Conservation (phyloP, 176 grass and related monocot species). For the Phoenix roebelenii region DNA sequence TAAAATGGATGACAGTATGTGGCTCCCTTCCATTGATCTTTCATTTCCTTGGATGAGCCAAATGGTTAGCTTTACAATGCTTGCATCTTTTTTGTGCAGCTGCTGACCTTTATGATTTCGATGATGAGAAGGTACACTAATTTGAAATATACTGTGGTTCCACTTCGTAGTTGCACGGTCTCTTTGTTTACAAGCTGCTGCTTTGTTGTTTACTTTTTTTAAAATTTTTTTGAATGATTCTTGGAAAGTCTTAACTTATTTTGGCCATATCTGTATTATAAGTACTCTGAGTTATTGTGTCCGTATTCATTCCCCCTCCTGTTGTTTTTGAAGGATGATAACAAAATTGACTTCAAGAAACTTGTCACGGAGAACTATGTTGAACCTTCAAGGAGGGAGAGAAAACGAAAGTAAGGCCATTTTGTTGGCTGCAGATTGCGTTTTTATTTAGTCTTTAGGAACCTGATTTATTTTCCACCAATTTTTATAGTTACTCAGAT, state of each 20-base stretch:
- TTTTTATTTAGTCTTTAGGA: neutral
- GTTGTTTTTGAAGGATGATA: slow-evolving; percentile 65
- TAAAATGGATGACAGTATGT: slow-evolving; percentile 98
- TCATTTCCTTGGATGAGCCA: neutral
- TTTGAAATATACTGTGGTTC: too few species aligned
- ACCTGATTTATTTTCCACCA: slow-evolving; percentile 6
- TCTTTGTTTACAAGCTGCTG: too few species aligned
- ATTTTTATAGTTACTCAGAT: slow-evolving; percentile 67
- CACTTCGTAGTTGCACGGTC: too few species aligned
- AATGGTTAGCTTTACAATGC: neutral
- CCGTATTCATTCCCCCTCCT: too few species aligned
- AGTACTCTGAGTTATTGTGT: too few species aligned
- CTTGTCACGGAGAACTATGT: slow-evolving; percentile 86
- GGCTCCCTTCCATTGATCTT: neutral
- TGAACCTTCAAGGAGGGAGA: slow-evolving; percentile 88
- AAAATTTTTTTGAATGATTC: neutral
- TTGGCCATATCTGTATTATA: too few species aligned
- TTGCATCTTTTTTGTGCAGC: slow-evolving; percentile 35
- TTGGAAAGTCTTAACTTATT: too few species aligned
- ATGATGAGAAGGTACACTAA: slow-evolving; percentile 85
- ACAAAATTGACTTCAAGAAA: slow-evolving; percentile 86
- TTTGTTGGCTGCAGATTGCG: neutral
- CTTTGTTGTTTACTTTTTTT: too few species aligned
- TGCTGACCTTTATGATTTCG: slow-evolving; percentile 97
- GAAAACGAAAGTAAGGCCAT: slow-evolving; percentile 68